A percentile compares a stretch with the other conserved stretches of the same genome.
These are phyloP conservation scores for Adansonia madagascariensis DNA, from an alignment of 441 rosid genomes.

Conservation along the genomic window DNA sequence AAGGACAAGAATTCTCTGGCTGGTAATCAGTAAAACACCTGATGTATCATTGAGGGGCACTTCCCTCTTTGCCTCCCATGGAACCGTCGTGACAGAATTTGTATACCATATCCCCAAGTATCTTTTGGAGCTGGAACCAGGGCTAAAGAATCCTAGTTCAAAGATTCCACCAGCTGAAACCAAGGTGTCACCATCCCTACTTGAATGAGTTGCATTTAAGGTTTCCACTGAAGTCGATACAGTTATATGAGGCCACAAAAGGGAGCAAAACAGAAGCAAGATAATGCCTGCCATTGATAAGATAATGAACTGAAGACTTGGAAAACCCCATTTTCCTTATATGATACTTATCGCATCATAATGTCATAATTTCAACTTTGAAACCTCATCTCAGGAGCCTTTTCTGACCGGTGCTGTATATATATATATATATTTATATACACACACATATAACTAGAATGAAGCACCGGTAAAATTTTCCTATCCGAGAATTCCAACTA, in stretches of 20 bases:
- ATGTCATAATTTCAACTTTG: background rate
- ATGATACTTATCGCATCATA: background rate
- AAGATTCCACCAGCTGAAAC: conserved; percentile 43
- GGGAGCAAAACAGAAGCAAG: background rate
- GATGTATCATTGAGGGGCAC: conserved; percentile 48
- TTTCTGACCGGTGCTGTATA: background rate
- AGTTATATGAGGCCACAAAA: background rate
- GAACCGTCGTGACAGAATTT: conserved; percentile 37
- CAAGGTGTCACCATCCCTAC: conserved; percentile 55
- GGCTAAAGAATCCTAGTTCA: conserved; percentile 60
- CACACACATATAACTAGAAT: too few species aligned
- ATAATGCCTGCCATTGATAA: background rate
- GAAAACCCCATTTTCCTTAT: background rate
- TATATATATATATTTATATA: background rate
- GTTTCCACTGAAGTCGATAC: conserved; percentile 36
- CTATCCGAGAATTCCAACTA: too few species aligned
- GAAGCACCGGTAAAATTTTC: background rate
- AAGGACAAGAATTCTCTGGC: conserved; percentile 49
- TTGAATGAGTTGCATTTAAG: conserved; percentile 35
- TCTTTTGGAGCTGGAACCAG: conserved; percentile 41
- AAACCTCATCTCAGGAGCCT: too few species aligned
- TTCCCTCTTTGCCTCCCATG: conserved; percentile 76
- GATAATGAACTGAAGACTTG: background rate
- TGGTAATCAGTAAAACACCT: conserved; percentile 44
- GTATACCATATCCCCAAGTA: conserved; percentile 69